Percentiles rank a stretch among this genome's conserved stretches.
phyloP scores from a whole-genome alignment of 257 asterid genomes.

The Petunia axillaris region DNA sequence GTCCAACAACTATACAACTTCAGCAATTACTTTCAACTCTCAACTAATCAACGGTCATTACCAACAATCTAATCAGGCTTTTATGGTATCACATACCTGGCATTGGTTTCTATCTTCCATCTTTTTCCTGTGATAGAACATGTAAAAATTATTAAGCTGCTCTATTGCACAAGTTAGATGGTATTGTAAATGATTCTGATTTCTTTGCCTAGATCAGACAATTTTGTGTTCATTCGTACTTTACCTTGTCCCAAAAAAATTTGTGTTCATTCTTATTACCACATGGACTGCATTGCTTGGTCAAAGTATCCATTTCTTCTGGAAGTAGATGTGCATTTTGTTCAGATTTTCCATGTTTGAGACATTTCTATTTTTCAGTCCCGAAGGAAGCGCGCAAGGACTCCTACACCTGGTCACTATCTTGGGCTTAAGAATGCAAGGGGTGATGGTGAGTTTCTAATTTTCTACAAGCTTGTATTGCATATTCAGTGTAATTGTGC shows the following conservation, averaged over 20 bases:
- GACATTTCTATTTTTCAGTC: slow-evolving; percentile 44
- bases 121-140: slow-evolving; percentile 22
- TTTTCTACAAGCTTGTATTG: neutral
- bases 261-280: neutral
- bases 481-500: neutral
- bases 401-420: slow-evolving; percentile 99
- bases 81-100: slow-evolving; percentile 86
- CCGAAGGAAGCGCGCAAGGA: slow-evolving; percentile 49
- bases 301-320: slow-evolving; percentile 1
- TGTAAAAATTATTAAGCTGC: neutral
- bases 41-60: slow-evolving; percentile 92
- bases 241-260: neutral
- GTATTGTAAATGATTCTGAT: slow-evolving; percentile 3
- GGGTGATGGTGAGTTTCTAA: slow-evolving; percentile 62
- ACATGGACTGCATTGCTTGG: slow-evolving; percentile 10
- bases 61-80: slow-evolving; percentile 90
- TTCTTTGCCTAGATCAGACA: neutral
- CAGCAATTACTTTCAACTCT: slow-evolving; percentile 89
- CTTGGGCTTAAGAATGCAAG: slow-evolving; percentile 91
- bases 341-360: neutral
- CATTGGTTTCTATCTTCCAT: slow-evolving; percentile 48
- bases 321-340: neutral
- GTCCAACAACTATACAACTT: slow-evolving; percentile 93
- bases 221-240: neutral
- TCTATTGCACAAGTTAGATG: neutral